Conservation (phyloP, 345 rosid species). For the Syzygium aqueum region DNA sequence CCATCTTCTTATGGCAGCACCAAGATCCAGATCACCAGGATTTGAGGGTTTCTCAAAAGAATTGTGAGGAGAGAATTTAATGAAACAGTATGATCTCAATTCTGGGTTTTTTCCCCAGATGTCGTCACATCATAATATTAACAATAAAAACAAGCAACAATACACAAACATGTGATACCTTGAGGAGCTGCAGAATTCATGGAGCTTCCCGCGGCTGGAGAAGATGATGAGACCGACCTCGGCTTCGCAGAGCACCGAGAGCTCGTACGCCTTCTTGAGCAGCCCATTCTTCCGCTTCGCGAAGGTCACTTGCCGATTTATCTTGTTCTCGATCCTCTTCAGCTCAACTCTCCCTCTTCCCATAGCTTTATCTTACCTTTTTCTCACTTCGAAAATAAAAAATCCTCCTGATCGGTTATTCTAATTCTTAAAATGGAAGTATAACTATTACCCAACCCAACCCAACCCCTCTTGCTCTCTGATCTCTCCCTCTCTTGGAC, state of each 20-base stretch:
- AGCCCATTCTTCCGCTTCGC: constrained; percentile 72
- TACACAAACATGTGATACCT: constrained; percentile 23
- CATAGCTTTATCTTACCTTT: constrained; percentile 14
- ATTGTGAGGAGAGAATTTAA: not conserved
- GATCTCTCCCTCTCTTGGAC: not conserved
- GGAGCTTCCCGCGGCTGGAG: constrained; percentile 58
- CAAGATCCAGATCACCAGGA: not conserved
- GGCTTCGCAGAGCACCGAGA: constrained; percentile 72
- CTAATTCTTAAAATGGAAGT: not conserved
- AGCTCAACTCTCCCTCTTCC: constrained; percentile 81
- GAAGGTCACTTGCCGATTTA: constrained; percentile 71
- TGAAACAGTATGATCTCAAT: not conserved
- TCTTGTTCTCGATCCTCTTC: constrained; percentile 76
- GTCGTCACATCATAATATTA: not conserved
- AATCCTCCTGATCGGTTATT: not conserved
- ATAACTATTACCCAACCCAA: not conserved
- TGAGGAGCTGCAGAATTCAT: constrained; percentile 55
- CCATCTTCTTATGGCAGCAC: not conserved
- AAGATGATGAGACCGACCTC: constrained; percentile 65
- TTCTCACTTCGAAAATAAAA: not conserved
- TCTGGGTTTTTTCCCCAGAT: not conserved
- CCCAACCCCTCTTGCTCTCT: not conserved
- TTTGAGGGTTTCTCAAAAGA: not conserved
- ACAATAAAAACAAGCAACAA: not conserved
- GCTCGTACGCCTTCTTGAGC: constrained; percentile 80